phyloP scores from a whole-genome alignment of 176 grass and related monocot species.

The Phoenix dactylifera region DNA sequence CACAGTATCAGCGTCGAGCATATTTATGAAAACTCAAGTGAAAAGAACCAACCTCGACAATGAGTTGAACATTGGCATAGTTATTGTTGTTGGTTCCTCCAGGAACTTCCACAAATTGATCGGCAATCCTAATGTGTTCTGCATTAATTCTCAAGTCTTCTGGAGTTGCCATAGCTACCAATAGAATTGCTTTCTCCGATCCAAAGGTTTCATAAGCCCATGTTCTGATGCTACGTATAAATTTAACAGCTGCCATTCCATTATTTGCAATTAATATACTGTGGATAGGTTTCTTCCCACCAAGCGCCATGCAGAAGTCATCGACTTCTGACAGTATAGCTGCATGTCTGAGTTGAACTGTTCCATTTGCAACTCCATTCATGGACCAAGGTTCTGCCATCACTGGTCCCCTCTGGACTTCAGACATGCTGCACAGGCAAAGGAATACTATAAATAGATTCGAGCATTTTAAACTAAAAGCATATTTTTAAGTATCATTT shows the following conservation, averaged over 20 bases:
- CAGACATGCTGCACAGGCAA: conserved; percentile 23
- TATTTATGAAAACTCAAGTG: not conserved
- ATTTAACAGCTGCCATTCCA: conserved; percentile 97
- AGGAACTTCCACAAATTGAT: conserved; percentile 95
- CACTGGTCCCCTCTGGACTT: conserved; percentile 19
- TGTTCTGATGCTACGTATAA: conserved; percentile 76
- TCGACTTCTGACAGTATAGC: conserved; percentile 44
- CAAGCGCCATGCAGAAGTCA: conserved; percentile 70
- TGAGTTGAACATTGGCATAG: conserved; percentile 96
- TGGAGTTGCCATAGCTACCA: conserved; percentile 94
- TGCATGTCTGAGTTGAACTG: conserved; percentile 29
- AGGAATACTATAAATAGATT: not conserved
- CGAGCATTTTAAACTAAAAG: too few species aligned
- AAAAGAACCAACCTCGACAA: conserved; percentile 74
- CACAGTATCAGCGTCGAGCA: too few species aligned
- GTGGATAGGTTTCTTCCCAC: conserved; percentile 66
- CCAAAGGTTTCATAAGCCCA: conserved; percentile 93
- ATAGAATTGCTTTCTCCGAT: conserved; percentile 79
- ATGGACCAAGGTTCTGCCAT: conserved; percentile 36
- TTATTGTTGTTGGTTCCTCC: conserved; percentile 98
- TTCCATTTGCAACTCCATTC: conserved; percentile 37
- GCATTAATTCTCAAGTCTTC: conserved; percentile 98
- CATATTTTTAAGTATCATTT: too few species aligned
- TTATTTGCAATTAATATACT: conserved; percentile 95
- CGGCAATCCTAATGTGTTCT: conserved; percentile 90